Evolutionary conservation across 352 stramenopile genomes (phyloP), one percentile per base, ranked within the genome.

Genomic region (Pythium biforme): DNA sequence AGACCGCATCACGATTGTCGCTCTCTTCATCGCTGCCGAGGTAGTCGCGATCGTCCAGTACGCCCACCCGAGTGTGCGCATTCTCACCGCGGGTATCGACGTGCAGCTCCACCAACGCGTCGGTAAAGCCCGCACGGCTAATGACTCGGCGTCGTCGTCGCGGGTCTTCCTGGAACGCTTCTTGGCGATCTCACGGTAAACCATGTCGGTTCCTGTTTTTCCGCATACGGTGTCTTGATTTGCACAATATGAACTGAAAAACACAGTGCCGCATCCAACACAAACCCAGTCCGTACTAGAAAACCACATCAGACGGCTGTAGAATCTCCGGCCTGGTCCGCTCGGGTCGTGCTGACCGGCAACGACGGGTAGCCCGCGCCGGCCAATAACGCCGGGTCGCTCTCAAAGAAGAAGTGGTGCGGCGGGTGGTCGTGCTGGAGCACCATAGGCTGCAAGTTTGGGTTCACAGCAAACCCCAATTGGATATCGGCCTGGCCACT

Each of bases 1-100:
- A 14, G 39, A 60, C 2, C 74, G 73, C 52, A 70, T 85, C 31
- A 75, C 64, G 1, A 26, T 88, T 1, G 76, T 82, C 8, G 59
- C 75, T 11, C 46, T 85, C 0, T 72, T 83, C n/a, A 64, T 79
- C 0, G 57, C 72, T 0, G 26, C 46, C 2, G 66, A 79, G 19
- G 68, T 69, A 1, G 69, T 82, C 34, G 56, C 55, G 23, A 69
- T 64, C 14, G 34, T 88, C 6, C 66, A 68, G n/a, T 46, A 55
- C 2, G 41, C 26, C 10, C 73, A 76, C 41, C 74, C 76, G 2
- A 34, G 56, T 4, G 59, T 82, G 1, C 27, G 48, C 22, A 56
- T 68, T 69, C 72, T 68, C 26, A 59, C 65, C 4, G 60, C 65
- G 23, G 43, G 56, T 9, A 48, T 72, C 41, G 59, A 72, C 33